Base-by-base conservation (phyloP, 176 grass and related monocot genomes). In the Aegilops umbellulata region DNA sequence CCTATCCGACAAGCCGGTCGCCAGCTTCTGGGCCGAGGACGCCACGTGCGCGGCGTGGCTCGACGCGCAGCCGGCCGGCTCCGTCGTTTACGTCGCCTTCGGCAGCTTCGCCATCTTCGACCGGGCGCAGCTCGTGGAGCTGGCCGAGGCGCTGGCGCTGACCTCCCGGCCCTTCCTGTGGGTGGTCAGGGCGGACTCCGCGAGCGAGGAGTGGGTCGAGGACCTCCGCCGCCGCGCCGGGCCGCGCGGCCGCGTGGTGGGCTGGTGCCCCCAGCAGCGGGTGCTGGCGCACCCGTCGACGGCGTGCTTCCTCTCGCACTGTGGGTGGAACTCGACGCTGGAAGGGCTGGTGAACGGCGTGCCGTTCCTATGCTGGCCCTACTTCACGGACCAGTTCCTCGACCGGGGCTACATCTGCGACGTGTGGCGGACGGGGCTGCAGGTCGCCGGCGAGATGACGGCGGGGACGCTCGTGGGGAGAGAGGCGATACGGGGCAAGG, bases 11-110 rank as follows among this genome's bases (percentile, higher is more conserved):
- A 89, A 79, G 42, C 63, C 83, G 5, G 65, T 36, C 47, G 87
- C 89, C 2, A 83, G 86, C 80, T 90, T 95, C 82, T 95, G 90
- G 90, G 23, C 63, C 8, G 87, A 92, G 77, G 93, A 95, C 65
- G 35, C 66, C 39, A 39, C 78, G 25, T 75, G 72, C 78, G 38
- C 78, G 49, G 41, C 66, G 64, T 95, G 93, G 93, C 87, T 95
- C 1, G 79, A 90, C 39, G 84, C 82, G 42, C 86, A 85, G 60
- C 74, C 83, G 2, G 60, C 49, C 20, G n/a, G 42, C 31, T 97
- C 94, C 15, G 94, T 94, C 69, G 57, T 97, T 67, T 97, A 97
- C 78, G 87, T 90, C 0, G 94, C 91, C 15, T 96, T 91, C 68
- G 91, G 94, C 19, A 96, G 94, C 92, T 58, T 91, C 65, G 88